These are phyloP conservation scores for Tylopilus balloui DNA, from an alignment of 768 basidiomycete species.

Conservation along the genomic window DNA sequence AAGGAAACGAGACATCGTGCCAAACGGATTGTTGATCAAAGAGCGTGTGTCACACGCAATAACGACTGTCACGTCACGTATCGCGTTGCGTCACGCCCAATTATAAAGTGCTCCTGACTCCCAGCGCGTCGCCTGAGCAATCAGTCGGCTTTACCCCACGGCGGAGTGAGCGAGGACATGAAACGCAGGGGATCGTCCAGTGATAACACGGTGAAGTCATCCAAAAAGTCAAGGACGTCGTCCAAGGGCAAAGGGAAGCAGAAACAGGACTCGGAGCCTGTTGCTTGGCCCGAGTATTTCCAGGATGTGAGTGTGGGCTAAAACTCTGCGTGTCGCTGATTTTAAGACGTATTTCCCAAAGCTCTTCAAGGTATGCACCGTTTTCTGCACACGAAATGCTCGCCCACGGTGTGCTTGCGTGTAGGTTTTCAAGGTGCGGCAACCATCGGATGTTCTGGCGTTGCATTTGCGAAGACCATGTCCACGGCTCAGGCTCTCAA, in stretches of 20 bases:
- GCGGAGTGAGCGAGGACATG: neutral
- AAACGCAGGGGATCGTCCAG: slow-evolving; percentile 12
- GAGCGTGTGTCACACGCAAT: neutral
- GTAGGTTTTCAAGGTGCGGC: slow-evolving; percentile 43
- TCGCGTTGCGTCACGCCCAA: slow-evolving; percentile 16
- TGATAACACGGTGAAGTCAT: neutral
- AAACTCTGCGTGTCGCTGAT: neutral
- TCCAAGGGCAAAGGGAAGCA: slow-evolving; percentile 17
- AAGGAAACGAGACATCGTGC: slow-evolving; percentile 16
- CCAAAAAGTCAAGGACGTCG: slow-evolving; percentile 18
- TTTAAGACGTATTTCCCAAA: slow-evolving; percentile 19
- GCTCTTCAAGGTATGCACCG: slow-evolving; percentile 55
- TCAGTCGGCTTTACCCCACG: too few relatives aligned
- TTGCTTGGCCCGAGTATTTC: slow-evolving; percentile 63
- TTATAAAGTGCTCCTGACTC: neutral
- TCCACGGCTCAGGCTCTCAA: slow-evolving; percentile 62
- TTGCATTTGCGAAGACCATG: neutral
- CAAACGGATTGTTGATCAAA: neutral
- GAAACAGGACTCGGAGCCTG: slow-evolving; percentile 4
- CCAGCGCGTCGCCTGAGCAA: neutral
- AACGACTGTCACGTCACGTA: slow-evolving; percentile 17
- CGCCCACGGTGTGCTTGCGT: neutral
- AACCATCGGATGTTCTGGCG: neutral
- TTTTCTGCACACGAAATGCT: fast-evolving
- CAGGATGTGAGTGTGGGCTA: slow-evolving; percentile 35